Base-by-base conservation (phyloP, 139 green algal species). In the Microglena sp. region DNA sequence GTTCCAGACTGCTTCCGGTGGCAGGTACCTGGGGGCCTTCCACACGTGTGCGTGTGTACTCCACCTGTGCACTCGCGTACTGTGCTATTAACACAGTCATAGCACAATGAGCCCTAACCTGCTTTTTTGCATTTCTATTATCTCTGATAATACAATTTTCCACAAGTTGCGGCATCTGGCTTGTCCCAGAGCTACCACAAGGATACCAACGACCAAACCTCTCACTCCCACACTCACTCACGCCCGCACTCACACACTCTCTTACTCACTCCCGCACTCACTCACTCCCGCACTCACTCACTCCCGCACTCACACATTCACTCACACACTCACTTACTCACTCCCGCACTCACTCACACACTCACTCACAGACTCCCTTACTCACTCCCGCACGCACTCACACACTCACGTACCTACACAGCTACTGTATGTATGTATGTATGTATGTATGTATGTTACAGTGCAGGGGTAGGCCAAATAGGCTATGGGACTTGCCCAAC, bases 261-360 rank as follows among this genome's bases (percentile, higher is more conserved):
- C 40, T 24, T 18, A 50, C 40, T 24, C 40, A 50, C 40, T 24
- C 40, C 11, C 40, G 18, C 40, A 50, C 40, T 24, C 58, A 50
- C 40, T 30, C 7, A 18, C 45, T 27, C 45, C 26, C 30, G 44
- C 76, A 83, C 72, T 72, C 71, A 26, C 76, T 34, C 26, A 75
- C 2, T 72, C 77, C 8, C 76, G 79, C 27, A 68, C 72, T 30
- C 79, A 83, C 50, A 72, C 40, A 50, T 50, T 11, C 40, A 18
- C 40, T 11, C 40, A 18, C 40, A 50, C 40, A 50, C 56, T 18
- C 29, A 44, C 7, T n/a, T 29, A 11, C 56, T 45, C 40, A 50
- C 40, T n/a, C n/a, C n/a, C 56, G 6, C 29, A 44, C 7, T n/a
- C 56, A 11, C 56, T 45, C 40, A 50, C 40, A 50, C 40, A 50